Conservation (phyloP, 2,329 filamentous ascomycete species). For the Stachybotrys chartarum region DNA sequence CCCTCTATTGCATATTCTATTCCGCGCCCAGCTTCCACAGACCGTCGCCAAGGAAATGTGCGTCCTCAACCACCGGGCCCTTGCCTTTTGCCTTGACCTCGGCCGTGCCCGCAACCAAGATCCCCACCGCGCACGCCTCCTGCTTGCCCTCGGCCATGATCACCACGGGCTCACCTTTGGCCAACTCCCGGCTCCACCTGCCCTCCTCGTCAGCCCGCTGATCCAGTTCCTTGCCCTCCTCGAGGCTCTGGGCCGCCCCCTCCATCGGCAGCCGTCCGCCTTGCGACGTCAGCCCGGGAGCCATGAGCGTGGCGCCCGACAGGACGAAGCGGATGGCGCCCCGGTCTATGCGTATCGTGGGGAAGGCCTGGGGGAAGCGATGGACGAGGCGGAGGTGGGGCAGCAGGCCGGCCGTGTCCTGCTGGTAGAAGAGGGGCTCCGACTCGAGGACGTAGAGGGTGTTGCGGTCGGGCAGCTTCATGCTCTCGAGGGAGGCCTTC, state of each 20-base stretch:
- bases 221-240: conserved; percentile 35
- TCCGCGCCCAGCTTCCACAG: conserved; percentile 67
- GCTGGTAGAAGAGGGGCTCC: conserved; percentile 86
- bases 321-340: conserved; percentile 96
- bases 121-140: conserved; percentile 81
- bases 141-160: conserved; percentile 91
- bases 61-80: conserved; percentile 86
- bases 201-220: conserved; percentile 40
- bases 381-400: conserved; percentile 88
- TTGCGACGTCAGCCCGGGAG: conserved; percentile 77
- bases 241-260: conserved; percentile 21
- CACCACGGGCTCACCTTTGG: conserved; percentile 77
- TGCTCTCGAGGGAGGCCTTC: conserved; percentile 80
- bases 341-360: conserved; percentile 81
- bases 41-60: conserved; percentile 90
- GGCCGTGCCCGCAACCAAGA: conserved; percentile 75
- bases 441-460: conserved; percentile 78
- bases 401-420: conserved; percentile 65
- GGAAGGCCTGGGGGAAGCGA: conserved; percentile 78
- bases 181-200: conserved; percentile 59
- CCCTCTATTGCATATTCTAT: conserved; percentile 17
- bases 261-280: conserved; percentile 71
- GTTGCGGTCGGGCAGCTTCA: conserved; percentile 89
- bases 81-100: conserved; percentile 94
- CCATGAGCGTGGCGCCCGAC: conserved; percentile 91